Conservation (phyloP, 805 yeast genomes). For the Diddensiella transvaalensis region DNA sequence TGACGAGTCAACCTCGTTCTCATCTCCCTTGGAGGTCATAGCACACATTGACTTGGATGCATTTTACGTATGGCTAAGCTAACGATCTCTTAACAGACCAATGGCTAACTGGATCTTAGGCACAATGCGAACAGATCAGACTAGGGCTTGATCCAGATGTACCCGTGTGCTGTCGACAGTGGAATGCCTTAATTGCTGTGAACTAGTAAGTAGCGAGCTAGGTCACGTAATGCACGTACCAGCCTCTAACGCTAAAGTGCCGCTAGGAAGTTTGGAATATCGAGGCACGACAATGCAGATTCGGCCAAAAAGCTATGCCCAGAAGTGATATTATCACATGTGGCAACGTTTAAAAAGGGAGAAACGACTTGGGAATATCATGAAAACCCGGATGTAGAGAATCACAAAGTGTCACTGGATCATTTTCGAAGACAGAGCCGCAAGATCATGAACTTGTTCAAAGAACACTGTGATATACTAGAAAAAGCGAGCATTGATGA, state of each 20-base stretch:
- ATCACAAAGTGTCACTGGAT: constrained; percentile 83
- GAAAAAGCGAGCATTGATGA: constrained; percentile 98
- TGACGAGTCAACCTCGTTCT: constrained; percentile 40
- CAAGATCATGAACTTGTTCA: constrained; percentile 66
- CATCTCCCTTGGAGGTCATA: constrained; percentile 70
- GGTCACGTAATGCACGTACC: too few species aligned
- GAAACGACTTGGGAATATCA: constrained; percentile 78
- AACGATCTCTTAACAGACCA: background rate
- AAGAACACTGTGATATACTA: constrained; percentile 57
- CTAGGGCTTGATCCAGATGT: constrained; percentile 59
- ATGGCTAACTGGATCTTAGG: constrained; percentile 19
- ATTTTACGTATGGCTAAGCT: constrained; percentile 52
- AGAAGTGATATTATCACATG: constrained; percentile 72
- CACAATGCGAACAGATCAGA: constrained; percentile 85
- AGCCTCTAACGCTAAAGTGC: constrained; percentile 64
- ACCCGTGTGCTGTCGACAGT: constrained; percentile 93
- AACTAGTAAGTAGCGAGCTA: constrained; percentile 34
- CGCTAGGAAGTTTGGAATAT: constrained; percentile 79
- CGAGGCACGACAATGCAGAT: constrained; percentile 67
- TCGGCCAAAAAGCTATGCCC: constrained; percentile 78
- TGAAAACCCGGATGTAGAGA: constrained; percentile 48
- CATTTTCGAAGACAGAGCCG: constrained; percentile 87
- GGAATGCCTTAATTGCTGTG: constrained; percentile 88
- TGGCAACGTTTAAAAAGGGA: constrained; percentile 89
- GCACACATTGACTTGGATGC: constrained; percentile 92